These are phyloP conservation scores for Beauveria pseudobassiana DNA, from an alignment of 2,329 filamentous ascomycete species.

Conservation along the genomic window DNA sequence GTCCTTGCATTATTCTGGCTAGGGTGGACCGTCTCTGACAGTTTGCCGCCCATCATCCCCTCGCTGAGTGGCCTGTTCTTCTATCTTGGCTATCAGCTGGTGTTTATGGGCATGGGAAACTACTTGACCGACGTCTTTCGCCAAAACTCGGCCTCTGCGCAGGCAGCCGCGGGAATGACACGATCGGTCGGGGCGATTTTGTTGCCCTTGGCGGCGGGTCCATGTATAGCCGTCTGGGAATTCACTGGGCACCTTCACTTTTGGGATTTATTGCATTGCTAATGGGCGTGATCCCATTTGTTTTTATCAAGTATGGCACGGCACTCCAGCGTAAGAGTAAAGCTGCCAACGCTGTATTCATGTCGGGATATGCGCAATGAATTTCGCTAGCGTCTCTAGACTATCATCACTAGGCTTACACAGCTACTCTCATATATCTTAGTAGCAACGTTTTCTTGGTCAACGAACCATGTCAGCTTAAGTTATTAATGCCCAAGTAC, in stretches of 20 bases:
- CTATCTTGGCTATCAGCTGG: slow-evolving; percentile 25
- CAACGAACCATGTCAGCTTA: neutral
- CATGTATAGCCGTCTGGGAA: slow-evolving; percentile 25
- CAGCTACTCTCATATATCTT: too few species aligned
- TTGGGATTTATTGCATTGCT: slow-evolving; percentile 22
- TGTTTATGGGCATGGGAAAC: slow-evolving; percentile 30
- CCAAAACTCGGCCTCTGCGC: slow-evolving; percentile 27
- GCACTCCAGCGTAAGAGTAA: neutral
- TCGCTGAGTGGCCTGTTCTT: slow-evolving; percentile 37
- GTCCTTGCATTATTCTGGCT: slow-evolving; percentile 53
- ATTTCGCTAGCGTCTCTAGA: too few species aligned
- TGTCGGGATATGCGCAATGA: neutral
- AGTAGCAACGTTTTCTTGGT: too few species aligned
- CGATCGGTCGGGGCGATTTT: slow-evolving; percentile 26
- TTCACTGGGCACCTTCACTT: slow-evolving; percentile 29
- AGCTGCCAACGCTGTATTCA: neutral
- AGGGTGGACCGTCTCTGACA: slow-evolving; percentile 46
- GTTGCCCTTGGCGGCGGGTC: slow-evolving; percentile 24
- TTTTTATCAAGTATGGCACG: slow-evolving; percentile 5
- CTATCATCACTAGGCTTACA: too few species aligned
- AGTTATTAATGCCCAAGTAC: neutral
- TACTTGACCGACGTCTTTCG: slow-evolving; percentile 28
- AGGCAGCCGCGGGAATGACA: slow-evolving; percentile 26
- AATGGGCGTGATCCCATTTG: slow-evolving; percentile 8
- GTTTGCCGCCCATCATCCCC: slow-evolving; percentile 25